Conservation (phyloP, 1,284 basidiomycete genomes). For the Heliocybe sulcata region DNA sequence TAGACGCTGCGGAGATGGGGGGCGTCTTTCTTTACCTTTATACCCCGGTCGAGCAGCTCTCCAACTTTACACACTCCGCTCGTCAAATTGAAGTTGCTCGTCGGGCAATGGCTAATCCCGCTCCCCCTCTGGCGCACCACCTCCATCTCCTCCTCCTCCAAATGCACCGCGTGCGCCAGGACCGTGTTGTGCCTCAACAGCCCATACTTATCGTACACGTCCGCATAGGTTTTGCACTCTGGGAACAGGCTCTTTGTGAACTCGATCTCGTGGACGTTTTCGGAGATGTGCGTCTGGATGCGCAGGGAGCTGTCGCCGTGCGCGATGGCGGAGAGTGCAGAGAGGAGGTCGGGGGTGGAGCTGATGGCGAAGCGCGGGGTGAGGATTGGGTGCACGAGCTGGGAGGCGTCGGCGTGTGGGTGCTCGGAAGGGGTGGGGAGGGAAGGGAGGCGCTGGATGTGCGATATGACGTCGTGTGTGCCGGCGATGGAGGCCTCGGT, state of each 20-base stretch:
- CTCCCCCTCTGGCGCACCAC: slow-evolving; percentile 63
- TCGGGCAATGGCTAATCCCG: slow-evolving; percentile 91
- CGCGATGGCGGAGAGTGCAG: slow-evolving; percentile 55
- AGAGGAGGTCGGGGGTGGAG: slow-evolving; percentile 75
- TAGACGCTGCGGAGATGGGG: neutral
- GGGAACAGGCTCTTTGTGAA: slow-evolving; percentile 66
- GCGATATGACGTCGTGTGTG: slow-evolving; percentile 60
- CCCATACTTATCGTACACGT: slow-evolving; percentile 77
- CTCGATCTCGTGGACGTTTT: slow-evolving; percentile 75
- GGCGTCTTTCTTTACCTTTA: slow-evolving; percentile 84
- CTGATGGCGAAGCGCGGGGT: slow-evolving; percentile 95
- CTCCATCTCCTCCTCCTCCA: slow-evolving; percentile 67
- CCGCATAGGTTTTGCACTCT: slow-evolving; percentile 53
- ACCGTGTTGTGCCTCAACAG: slow-evolving; percentile 79
- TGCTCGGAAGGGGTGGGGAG: slow-evolving; percentile 13
- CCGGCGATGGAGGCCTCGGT: slow-evolving; percentile 46
- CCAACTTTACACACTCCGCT: slow-evolving; percentile 82
- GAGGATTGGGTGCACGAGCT: slow-evolving; percentile 83
- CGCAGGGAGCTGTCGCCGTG: slow-evolving; percentile 48
- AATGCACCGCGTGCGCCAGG: slow-evolving; percentile 85
- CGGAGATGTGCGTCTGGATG: slow-evolving; percentile 92
- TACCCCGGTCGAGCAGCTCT: slow-evolving; percentile 71
- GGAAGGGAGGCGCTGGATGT: slow-evolving; percentile 56
- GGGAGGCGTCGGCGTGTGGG: slow-evolving; percentile 15
- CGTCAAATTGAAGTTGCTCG: slow-evolving; percentile 86